These are phyloP conservation scores for Aspergillus pseudoglaucus DNA, from an alignment of 2,329 filamentous ascomycete genomes.

Conservation along the genomic window DNA sequence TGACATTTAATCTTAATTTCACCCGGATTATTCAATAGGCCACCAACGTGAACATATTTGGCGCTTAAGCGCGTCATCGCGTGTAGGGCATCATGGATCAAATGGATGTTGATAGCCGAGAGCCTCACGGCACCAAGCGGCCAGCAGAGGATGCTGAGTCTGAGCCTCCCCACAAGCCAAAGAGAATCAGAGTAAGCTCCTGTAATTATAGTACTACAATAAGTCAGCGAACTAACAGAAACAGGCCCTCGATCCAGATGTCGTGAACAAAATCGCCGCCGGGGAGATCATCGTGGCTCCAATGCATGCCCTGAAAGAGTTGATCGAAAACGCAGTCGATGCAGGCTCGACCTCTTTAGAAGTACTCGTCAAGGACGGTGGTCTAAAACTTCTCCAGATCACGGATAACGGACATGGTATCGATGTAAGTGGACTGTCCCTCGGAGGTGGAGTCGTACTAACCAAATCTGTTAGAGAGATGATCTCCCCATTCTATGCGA, in stretches of 20 bases:
- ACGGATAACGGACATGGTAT: conserved; percentile 97
- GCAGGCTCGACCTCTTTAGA: conserved; percentile 91
- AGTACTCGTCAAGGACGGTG: conserved; percentile 88
- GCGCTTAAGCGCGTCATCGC: no score
- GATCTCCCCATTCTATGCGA: conserved; percentile 89
- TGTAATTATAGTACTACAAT: no score
- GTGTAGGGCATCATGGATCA: conserved; percentile 19
- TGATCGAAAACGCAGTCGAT: conserved; percentile 95
- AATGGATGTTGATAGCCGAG: conserved; percentile 39
- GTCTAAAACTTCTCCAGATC: conserved; percentile 90
- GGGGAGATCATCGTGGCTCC: conserved; percentile 98
- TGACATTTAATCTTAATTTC: no score
- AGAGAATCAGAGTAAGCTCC: conserved; percentile 40
- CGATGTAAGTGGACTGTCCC: conserved; percentile 53
- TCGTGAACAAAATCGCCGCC: conserved; percentile 97
- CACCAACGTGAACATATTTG: no score
- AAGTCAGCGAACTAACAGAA: no score
- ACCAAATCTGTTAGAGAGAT: conserved; percentile 58
- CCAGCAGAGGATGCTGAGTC: conserved; percentile 39
- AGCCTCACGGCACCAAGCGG: conserved; percentile 42
- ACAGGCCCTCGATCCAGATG: conserved; percentile 79
- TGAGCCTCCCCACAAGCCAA: conserved; percentile 35
- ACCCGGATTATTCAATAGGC: no score
- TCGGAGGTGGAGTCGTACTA: conserved; percentile 1
- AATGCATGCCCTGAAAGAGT: conserved; percentile 89